Base-by-base conservation (phyloP, 129 eudicot species). In the Scalesia atractyloides region DNA sequence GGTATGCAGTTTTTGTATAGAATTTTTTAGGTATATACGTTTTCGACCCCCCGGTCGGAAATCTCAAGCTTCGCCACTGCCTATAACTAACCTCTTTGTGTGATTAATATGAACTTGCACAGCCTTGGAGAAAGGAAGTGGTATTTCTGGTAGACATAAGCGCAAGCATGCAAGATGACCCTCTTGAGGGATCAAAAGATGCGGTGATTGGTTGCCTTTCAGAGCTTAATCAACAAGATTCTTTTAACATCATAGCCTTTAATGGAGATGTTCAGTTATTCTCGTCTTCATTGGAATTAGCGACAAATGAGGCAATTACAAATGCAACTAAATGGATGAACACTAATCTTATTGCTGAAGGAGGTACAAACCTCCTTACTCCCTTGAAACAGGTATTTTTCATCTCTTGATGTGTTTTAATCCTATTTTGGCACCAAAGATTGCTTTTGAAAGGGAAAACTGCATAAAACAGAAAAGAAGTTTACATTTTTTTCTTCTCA, bases 211-310 rank as follows among this genome's bases (percentile, higher is more conserved):
- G 70, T 16, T 83, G 85, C 59, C 84, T 95, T 19, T 66, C 66
- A 16, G 80, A 85, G 68, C 89, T 95, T 36, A 79, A 76, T 50
- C 87, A 81, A 43, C 75, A 48, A 57, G 99, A 95, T 80, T 43
- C 76, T 69, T 91, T 95, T 70, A 95, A 91, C 83, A 83, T 95
- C 75, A 83, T 95, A 66, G 91, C 96, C 51, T 91, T 90, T 71
- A 95, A 95, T 67, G 86, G 33, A 54, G 65, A 67, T 52, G 79
- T 71, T 49, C 47, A 15, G 7, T n/a, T 69, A 59, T 91, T 88
- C 67, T 95, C 99, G 43, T 69, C 85, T 74, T 81, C 89, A 66
- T 61, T 91, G 88, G 89, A 76, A 54, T 80, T 37, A 19, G 97
- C 96, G 44, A 86, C 83, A 17, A 69, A 81, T 11, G 94, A 86